phyloP scores from a whole-genome alignment of 345 rosid genomes.

The Gossypioides kirkii region DNA sequence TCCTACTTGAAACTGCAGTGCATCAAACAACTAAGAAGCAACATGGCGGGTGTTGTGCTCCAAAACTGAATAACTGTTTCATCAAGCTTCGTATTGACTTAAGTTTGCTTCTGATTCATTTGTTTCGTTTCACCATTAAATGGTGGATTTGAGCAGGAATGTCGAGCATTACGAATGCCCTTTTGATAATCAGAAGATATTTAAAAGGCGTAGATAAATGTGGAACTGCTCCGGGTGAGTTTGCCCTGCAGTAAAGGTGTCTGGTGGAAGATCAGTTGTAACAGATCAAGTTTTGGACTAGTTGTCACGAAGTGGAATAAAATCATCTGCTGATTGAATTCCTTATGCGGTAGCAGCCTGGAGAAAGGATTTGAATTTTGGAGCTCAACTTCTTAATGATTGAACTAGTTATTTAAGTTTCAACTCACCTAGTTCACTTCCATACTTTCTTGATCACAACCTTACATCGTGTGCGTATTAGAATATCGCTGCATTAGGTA shows the following conservation, averaged over 20 bases:
- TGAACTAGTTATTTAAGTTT: constrained; percentile 16
- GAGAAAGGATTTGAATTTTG: constrained; percentile 51
- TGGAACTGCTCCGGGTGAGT: constrained; percentile 45
- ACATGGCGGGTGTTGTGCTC: constrained; percentile 54
- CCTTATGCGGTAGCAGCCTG: constrained; percentile 9
- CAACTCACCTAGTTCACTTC: constrained; percentile 40
- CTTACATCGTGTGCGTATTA: constrained; percentile 31
- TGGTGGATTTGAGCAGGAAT: constrained; percentile 12
- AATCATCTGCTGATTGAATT: constrained; percentile 28
- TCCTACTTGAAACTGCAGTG: neutral
- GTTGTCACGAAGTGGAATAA: constrained; percentile 60
- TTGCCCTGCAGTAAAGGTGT: constrained; percentile 29
- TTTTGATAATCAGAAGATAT: constrained; percentile 36
- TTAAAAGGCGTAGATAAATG: constrained; percentile 28
- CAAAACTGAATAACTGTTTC: constrained; percentile 65
- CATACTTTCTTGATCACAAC: constrained; percentile 28
- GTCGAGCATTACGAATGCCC: constrained; percentile 11
- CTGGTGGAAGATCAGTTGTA: constrained; percentile 47
- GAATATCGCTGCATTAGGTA: constrained; percentile 82
- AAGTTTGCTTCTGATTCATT: constrained; percentile 31
- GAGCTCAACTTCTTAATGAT: constrained; percentile 25
- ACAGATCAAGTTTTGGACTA: constrained; percentile 41
- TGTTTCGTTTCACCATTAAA: neutral
- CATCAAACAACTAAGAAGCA: constrained; percentile 28
- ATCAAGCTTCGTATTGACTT: constrained; percentile 40